Base-by-base conservation (phyloP, 2,329 filamentous ascomycete species). In the Pestalotiopsis sp. region DNA sequence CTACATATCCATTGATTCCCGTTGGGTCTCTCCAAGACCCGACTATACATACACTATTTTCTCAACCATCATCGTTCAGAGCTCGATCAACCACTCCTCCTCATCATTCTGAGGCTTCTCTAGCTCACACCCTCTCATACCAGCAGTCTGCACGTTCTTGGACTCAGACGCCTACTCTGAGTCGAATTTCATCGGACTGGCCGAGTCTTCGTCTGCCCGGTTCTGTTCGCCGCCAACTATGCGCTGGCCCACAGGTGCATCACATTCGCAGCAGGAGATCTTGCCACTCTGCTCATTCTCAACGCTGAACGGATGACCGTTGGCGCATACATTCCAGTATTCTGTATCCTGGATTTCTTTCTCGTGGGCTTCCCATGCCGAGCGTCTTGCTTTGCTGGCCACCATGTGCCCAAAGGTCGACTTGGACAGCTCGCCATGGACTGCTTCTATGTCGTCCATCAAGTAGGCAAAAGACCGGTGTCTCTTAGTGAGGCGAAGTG, bases 231-330 rank as follows among this genome's bases (percentile, higher is more conserved):
- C 27, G 31, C 38, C 31, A 20, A 61, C 14, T 9, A 61, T 20
- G n/a, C 14, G 13, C 13, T 61, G 7, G n/a, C 59, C 31, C 12
- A 41, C 61, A 31, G 61, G 61, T 17, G 61, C 61, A n/a, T 64
- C 39, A 13, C 61, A 64, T 27, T 64, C 61, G 17, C n/a, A 20
- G 39, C 61, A 64, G 39, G 3, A 45, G 17, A 49, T 27, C 14
- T 17, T 41, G 41, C 61, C 6, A n/a, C 3, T 11, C 38, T 11
- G 3, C 38, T 45, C 41, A 14, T 25, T 49, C 69, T 92, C 88
- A 49, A 92, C 83, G 0, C 89, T 88, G 71, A 92, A 91, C 2
- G 87, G 85, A 73, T 91, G 87, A 1, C 84, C 83, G 68, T 89
- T 88, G 25, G 71, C 76, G 69, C 88, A 91, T 0, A 78, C 81